A percentile compares a stretch with the other conserved stretches of the same genome.
Evolutionary conservation across 2,329 filamentous ascomycete genomes (phyloP).

Genomic region (Dryadomyces quercivorus): DNA sequence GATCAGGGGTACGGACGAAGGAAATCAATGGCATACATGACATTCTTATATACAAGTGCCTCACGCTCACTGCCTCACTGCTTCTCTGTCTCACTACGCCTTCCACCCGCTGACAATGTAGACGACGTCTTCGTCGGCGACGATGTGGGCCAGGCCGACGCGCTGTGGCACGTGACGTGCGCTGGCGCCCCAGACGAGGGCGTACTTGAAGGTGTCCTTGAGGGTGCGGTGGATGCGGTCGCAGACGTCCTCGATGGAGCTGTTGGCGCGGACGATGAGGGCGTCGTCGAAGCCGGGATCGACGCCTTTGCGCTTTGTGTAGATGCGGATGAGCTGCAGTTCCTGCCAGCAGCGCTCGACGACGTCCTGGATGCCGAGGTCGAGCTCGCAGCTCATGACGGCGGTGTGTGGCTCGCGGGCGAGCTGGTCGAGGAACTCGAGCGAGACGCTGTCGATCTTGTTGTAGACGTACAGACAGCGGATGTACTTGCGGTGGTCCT

Average conservation of each 20-base stretch:
- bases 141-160: slow-evolving; percentile 72
- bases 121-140: slow-evolving; percentile 58
- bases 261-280: slow-evolving; percentile 78
- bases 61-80: too few species aligned
- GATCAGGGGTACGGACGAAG: not conserved
- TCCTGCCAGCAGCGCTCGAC: slow-evolving; percentile 94
- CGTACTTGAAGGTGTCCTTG: slow-evolving; percentile 99
- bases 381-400: slow-evolving; percentile 95
- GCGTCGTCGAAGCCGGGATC: slow-evolving; percentile 87
- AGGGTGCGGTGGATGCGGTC: slow-evolving; percentile 86
- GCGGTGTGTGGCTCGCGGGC: slow-evolving; percentile 88
- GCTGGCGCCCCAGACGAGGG: slow-evolving; percentile 93
- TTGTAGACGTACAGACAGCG: slow-evolving; percentile 95
- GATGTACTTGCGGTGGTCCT: slow-evolving; percentile 97
- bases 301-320: slow-evolving; percentile 89
- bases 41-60: too few species aligned
- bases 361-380: slow-evolving; percentile 86
- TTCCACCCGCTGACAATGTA: slow-evolving; percentile 55
- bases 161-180: slow-evolving; percentile 89
- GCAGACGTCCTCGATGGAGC: slow-evolving; percentile 92
- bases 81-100: slow-evolving; percentile 35
- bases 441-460: slow-evolving; percentile 92
- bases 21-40: not conserved
- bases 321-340: slow-evolving; percentile 77
- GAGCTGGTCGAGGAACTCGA: slow-evolving; percentile 85